Evolutionary conservation across 1,284 basidiomycete species (phyloP), one percentile per base, ranked within the genome.

Genomic region (Malassezia brasiliensis): DNA sequence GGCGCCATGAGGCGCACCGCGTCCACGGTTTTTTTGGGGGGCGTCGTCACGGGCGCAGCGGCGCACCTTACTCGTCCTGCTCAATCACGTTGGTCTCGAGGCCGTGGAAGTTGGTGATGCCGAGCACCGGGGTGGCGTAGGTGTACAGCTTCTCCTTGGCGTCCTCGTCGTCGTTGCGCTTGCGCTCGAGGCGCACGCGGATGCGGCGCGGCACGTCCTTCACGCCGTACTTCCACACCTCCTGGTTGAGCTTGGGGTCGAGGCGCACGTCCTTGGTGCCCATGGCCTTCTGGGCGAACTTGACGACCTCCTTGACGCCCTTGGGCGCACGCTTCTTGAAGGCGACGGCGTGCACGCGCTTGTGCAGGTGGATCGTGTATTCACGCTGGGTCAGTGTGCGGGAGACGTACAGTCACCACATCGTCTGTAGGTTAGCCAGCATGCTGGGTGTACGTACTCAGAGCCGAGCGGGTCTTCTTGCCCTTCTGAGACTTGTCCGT

Each of bases 71-170:
- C 55, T 57, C 55, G 55, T 74, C 72, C 63, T 69, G 66, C 66
- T 74, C 72, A 40, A 74, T 62, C 52, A 72, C 63, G 39, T 59
- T 63, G 52, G 72, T 74, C 53, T 72, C 64, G 47, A 71, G 67
- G 45, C 72, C 72, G 66, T 74, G 70, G 69, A 60, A 58, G 60
- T 66, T 67, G 62, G 68, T 69, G 59, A 72, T 70, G 53, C 72
- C 72, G 54, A 71, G 63, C 28, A 74, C 66, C 39, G 65, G 68
- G 40, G 71, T 62, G 50, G 64, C 69, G 65, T 69, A 68, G 47
- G 68, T 71, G 68, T 71, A 74, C 45, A 74, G 69, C 66, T 69
- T 72, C 69, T 74, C 72, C 69, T 74, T 74, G 53, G 72, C 72
- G 45, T 67, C 67, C 66, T 74, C 72, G 63, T 74, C 72, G 64